These are phyloP conservation scores for Lasiodiplodia citricola DNA, from an alignment of 2,329 filamentous ascomycete genomes.

Conservation along the genomic window DNA sequence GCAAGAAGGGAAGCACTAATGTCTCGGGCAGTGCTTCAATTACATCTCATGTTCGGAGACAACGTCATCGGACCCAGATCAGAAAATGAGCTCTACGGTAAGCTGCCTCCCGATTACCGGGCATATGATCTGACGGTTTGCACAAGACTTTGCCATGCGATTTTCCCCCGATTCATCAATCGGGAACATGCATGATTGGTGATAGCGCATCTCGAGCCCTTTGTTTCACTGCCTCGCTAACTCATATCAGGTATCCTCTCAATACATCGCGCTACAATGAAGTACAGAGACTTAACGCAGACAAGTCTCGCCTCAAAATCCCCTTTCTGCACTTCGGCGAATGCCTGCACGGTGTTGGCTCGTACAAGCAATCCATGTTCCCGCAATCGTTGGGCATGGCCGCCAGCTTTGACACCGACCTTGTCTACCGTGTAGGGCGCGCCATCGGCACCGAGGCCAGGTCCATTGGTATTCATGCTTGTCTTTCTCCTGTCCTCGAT, in stretches of 20 bases:
- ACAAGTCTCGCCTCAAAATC: conserved; percentile 47
- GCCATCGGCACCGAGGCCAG: conserved; percentile 52
- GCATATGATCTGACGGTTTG: conserved; percentile 29
- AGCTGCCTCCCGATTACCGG: no score
- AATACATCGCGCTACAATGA: conserved; percentile 52
- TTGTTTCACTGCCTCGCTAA: background rate
- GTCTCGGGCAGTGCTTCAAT: conserved; percentile 40
- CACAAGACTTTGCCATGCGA: conserved; percentile 41
- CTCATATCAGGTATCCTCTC: conserved; percentile 40
- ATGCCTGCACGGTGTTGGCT: conserved; percentile 53
- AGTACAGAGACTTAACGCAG: conserved; percentile 46
- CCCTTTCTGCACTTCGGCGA: conserved; percentile 52
- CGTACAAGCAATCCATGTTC: conserved; percentile 55
- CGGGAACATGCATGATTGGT: conserved; percentile 51
- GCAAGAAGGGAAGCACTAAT: background rate
- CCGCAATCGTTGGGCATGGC: conserved; percentile 47
- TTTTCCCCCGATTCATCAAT: conserved; percentile 47
- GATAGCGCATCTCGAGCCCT: background rate
- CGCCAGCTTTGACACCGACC: conserved; percentile 50
- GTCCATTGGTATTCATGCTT: conserved; percentile 53
- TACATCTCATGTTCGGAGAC: conserved; percentile 53
- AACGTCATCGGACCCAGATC: conserved; percentile 48
- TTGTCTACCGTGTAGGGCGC: conserved; percentile 49
- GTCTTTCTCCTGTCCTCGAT: conserved; percentile 52
- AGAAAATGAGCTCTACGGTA: conserved; percentile 46